phyloP scores from a whole-genome alignment of 768 basidiomycete species.

The Thelephora ganbajun region DNA sequence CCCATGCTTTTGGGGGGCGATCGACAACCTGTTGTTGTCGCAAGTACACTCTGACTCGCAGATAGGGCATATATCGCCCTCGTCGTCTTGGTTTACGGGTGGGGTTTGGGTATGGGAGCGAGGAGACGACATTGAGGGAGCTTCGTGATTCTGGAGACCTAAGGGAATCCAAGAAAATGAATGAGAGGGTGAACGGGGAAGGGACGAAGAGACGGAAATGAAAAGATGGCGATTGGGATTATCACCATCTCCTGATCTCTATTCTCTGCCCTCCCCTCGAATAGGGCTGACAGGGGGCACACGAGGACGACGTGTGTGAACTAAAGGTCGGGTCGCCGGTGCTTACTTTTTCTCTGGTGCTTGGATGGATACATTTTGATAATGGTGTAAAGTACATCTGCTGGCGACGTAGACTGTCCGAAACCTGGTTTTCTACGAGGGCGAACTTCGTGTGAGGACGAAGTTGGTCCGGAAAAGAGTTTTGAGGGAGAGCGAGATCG shows the following conservation, averaged over 20 bases:
- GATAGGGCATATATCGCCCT: slow-evolving; percentile 79
- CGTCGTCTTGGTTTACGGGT: slow-evolving; percentile 39
- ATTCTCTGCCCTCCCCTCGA: slow-evolving; percentile 7
- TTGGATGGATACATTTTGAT: too few species aligned
- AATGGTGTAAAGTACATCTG: too few species aligned
- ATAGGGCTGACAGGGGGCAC: neutral
- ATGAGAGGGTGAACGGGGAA: neutral
- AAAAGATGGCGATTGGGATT: slow-evolving; percentile 6
- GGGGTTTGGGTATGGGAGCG: slow-evolving; percentile 50
- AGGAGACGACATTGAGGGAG: slow-evolving; percentile 55
- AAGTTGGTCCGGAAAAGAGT: too few species aligned
- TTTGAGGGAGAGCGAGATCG: too few species aligned
- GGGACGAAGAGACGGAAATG: slow-evolving; percentile 3
- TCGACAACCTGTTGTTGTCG: slow-evolving; percentile 29
- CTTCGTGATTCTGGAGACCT: slow-evolving; percentile 34
- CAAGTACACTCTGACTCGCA: slow-evolving; percentile 88
- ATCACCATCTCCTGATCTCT: slow-evolving; percentile 1
- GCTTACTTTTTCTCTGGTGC: too few species aligned
- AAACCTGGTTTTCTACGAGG: too few species aligned
- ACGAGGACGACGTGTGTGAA: slow-evolving; percentile 1
- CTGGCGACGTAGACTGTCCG: too few species aligned
- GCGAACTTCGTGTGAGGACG: too few species aligned
- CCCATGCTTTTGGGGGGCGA: slow-evolving; percentile 18
- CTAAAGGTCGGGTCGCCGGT: too few species aligned
- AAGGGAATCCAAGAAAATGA: slow-evolving; percentile 7